A percentile compares a stretch with the other conserved stretches of the same genome.
phyloP scores from a whole-genome alignment of 1,284 basidiomycete genomes.

The Sporisorium exsertum region DNA sequence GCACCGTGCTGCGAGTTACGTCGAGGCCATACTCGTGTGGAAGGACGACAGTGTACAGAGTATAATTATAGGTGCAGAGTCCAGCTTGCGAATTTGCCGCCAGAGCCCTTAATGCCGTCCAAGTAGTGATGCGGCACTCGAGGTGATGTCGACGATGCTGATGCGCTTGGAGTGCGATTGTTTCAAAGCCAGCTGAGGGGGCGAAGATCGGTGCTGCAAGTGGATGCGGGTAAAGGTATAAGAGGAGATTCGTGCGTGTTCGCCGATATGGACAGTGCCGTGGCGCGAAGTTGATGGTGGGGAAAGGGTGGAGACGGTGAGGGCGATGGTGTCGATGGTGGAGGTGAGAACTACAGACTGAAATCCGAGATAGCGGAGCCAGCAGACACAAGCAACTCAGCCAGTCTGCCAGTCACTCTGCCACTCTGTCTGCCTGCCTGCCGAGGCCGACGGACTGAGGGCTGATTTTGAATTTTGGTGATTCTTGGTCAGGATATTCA shows the following conservation, averaged over 20 bases:
- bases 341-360: background rate
- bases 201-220: background rate
- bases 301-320: no score
- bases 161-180: background rate
- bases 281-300: background rate
- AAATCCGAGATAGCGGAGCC: background rate
- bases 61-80: background rate
- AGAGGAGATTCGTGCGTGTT: background rate
- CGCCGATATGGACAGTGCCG: no score
- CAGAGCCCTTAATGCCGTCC: background rate
- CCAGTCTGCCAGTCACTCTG: no score
- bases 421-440: no score
- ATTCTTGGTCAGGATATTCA: no score
- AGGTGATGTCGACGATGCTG: background rate
- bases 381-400: background rate
- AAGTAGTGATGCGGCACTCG: background rate
- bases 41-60: background rate
- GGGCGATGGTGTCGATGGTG: background rate
- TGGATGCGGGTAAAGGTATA: background rate
- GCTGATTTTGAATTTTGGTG: background rate
- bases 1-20: background rate
- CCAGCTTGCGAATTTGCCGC: background rate
- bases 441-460: no score
- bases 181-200: slow-evolving; percentile 1
- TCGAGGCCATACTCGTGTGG: background rate